Base-by-base conservation (phyloP, 169 alveolate genomes). In the Plasmodium vinckei region DNA sequence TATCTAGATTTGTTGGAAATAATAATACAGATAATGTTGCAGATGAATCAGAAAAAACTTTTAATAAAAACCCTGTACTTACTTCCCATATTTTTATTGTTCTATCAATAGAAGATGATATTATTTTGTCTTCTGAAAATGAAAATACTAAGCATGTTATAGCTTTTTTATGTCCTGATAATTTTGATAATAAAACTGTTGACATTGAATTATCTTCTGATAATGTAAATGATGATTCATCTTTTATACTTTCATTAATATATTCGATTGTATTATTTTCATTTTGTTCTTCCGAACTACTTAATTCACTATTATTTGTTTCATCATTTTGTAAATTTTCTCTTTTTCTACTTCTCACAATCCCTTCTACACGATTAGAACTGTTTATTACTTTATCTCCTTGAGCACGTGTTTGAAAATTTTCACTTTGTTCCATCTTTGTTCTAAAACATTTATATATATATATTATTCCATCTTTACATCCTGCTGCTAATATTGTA, bases 41-140 rank as follows among this genome's bases (percentile, higher is more conserved):
- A 23, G 92, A 94, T 1, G 96, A 94, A 61, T 95, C 97, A 49
- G 95, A 92, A 88, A 95, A 95, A 9, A 95, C 95, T 87, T 94
- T 95, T 42, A 94, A 87, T 57, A 94, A 87, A 42, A 92, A 95
- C 1, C 97, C 97, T 6, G 95, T 94, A 73, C 87, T 39, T n/a
- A 95, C 96, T 60, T 94, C 93, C 94, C 96, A 95, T 51, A 96
- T 94, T 68, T 96, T 93, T 53, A 95, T 95, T n/a, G 97, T 94
- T 92, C 94, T 92, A 77, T 95, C 97, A 17, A 95, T 95, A 17
- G 97, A 95, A 0, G 97, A 72, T 0, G 97, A 91, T 44, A 95
- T 93, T 44, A 94, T 77, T 72, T 94, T 94, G 61, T 94, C 92
- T 39, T 71, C 94, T 19, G 92, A 68, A 4, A 87, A 72, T 39